Conservation (phyloP, 306 rosid genomes). For the Prinsepia uniflora region DNA sequence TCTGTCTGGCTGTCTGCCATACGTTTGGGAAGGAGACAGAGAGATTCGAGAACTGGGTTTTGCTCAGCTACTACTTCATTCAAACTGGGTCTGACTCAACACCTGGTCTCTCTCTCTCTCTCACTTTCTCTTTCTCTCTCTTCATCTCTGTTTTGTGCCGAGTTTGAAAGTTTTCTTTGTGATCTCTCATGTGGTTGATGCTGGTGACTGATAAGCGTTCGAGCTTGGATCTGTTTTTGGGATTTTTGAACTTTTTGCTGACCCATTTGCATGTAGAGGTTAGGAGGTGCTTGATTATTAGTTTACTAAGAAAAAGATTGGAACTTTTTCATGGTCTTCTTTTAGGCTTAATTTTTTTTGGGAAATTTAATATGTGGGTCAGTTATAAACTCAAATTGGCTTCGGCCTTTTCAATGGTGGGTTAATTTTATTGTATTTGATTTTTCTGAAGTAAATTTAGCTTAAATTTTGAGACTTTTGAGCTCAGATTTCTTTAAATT, state of each 20-base stretch:
- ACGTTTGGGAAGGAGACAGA: conserved; percentile 1
- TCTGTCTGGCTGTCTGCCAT: conserved; percentile 6
- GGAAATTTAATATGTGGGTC: conserved; percentile 15
- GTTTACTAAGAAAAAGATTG: neutral
- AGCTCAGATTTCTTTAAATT: conserved; percentile 10
- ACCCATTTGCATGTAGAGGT: conserved; percentile 22
- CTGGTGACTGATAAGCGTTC: neutral
- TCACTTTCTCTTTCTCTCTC: neutral
- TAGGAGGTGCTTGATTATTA: neutral
- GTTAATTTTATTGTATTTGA: neutral
- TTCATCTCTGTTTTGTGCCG: neutral
- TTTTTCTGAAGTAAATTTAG: neutral
- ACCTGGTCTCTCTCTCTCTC: conserved; percentile 7
- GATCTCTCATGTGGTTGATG: neutral
- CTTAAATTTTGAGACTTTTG: conserved; percentile 6
- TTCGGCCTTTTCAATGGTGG: neutral
- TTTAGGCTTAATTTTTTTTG: neutral
- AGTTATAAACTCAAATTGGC: neutral
- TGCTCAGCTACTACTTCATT: conserved; percentile 9
- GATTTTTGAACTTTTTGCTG: neutral
- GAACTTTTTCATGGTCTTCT: neutral
- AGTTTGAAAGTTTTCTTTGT: neutral
- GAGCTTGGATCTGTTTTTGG: neutral
- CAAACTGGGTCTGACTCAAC: conserved; percentile 22
- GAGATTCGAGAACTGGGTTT: conserved; percentile 23